Evolutionary conservation across 768 basidiomycete genomes (phyloP), one percentile per base, ranked within the genome.

Genomic region (Tricholomella constricta): DNA sequence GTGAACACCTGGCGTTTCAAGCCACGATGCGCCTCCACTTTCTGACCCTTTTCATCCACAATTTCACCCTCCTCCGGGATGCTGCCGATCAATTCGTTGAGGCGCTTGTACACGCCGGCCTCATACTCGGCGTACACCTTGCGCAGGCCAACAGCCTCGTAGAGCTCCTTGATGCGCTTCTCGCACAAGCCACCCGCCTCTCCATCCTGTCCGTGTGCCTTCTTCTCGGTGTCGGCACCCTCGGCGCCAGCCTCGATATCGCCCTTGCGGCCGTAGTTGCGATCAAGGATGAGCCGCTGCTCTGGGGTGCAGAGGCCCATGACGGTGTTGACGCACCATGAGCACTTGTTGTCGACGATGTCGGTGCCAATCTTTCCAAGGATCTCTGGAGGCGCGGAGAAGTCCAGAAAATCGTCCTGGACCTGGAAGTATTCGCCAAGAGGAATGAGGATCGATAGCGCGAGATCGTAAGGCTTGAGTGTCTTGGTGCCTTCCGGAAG

Each of bases 341-440:
- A 89, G 72, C 96, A 98, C 75, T 99, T 99, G 84, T 98, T 98
- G 72, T 99, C 96, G 53, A 98, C 70, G 64, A 99, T 99, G 69
- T 98, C 97, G 14, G 96, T 98, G 19, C 96, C 97, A 54, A 99
- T 85, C 75, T 99, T 98, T 42, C 96, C 96, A 46, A 98, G 89
- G 61, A 89, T 80, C 71, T 94, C 94, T 0, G 94, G 92, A 7
- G 90, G 82, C 4, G 88, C 94, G 17, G 89, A 86, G 67, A 84
- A 97, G 71, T 99, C 97, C 62, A 98, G 83, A 72, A 87, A 98
- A 72, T 98, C 96, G 67, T 98, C 96, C 72, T 99, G 96, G 54
- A 96, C 81, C 72, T 99, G 96, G 85, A 98, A 98, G 74, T 98
- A 99, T 71, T 97, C 94, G 43, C 96, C 96, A 51, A 98, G 80